Base-by-base conservation (phyloP, 2,329 filamentous ascomycete species). In the Pseudophaeomoniella oleicola region DNA sequence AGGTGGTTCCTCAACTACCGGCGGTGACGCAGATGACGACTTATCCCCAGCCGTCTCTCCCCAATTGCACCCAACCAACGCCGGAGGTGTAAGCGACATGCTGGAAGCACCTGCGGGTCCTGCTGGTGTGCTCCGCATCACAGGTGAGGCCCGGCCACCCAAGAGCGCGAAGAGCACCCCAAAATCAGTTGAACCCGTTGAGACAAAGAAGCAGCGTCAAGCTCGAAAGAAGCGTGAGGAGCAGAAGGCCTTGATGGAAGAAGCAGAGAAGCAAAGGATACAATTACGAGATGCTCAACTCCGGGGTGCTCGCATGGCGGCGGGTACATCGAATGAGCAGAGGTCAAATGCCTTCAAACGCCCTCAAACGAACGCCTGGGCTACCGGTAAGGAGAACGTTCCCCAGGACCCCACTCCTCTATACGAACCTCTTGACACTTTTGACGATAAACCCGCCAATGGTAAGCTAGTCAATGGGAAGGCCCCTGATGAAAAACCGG, bases 181-280 rank as follows among this genome's bases (percentile, higher is more conserved):
- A 36, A 74, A 78, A 62, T 63, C 68, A 30, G 67, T 72, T 44
- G 76, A 83, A 56, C 69, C 72, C 34, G 72, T 71, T 13, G 82
- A 94, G 67, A 81, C 80, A 14, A 94, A 94, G 79, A 94, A 94
- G 69, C 84, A 93, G 65, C 78, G 86, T 41, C 87, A 94, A 66
- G 90, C 94, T 64, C 75, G 79, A 47, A 76, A 81, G 65, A 94
- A 94, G 75, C 77, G 73, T 27, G 86, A 94, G 60, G 79, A 76
- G 39, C 76, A 77, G 50, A 90, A 84, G 67, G 66, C 69, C 18
- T 69, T 73, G 39, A 76, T 81, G 18, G 79, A 87, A 53, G 80
- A 82, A 48, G 75, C 80, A 1, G 87, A 94, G 62, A 73, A 77
- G 52, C 70, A 82, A 51, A 79, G 87, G 52, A 82, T 84, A 63